phyloP scores from a whole-genome alignment of 1,139 yeast genomes.

The Candida albicans region DNA sequence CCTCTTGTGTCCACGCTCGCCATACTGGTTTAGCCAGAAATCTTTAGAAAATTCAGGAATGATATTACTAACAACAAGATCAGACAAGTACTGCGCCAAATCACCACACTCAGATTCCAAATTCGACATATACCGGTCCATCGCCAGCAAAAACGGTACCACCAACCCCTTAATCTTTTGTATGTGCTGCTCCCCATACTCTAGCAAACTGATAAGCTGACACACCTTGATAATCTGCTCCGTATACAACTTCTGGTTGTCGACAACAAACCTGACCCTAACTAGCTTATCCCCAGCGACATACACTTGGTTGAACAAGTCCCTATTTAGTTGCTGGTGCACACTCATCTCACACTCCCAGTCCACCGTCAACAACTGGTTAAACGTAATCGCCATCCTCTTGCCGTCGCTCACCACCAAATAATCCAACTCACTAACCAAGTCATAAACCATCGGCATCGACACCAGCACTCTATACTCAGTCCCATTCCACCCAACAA shows the following conservation, averaged over 20 bases:
- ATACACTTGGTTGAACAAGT: conserved; percentile 33
- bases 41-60: conserved; percentile 43
- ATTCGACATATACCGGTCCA: conserved; percentile 31
- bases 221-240: conserved; percentile 29
- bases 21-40: conserved; percentile 52
- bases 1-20: conserved; percentile 66
- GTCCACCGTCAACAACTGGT: conserved; percentile 31
- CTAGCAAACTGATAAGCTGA: conserved; percentile 30
- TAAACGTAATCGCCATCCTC: conserved; percentile 29
- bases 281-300: conserved; percentile 19
- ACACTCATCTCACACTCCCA: conserved; percentile 18
- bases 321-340: conserved; percentile 14
- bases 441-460: conserved; percentile 24
- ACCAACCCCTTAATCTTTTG: conserved; percentile 35
- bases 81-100: conserved; percentile 34
- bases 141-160: conserved; percentile 41
- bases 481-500: conserved; percentile 25
- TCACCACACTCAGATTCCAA: conserved; percentile 10
- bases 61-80: conserved; percentile 57
- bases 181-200: conserved; percentile 41
- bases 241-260: conserved; percentile 17
- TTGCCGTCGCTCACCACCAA: conserved; percentile 27
- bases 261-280: conserved; percentile 14
- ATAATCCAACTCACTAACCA: conserved; percentile 19
- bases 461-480: conserved; percentile 25